These are phyloP conservation scores for Hypoxylon fragiforme DNA, from an alignment of 495 filamentous ascomycete genomes.

Conservation along the genomic window DNA sequence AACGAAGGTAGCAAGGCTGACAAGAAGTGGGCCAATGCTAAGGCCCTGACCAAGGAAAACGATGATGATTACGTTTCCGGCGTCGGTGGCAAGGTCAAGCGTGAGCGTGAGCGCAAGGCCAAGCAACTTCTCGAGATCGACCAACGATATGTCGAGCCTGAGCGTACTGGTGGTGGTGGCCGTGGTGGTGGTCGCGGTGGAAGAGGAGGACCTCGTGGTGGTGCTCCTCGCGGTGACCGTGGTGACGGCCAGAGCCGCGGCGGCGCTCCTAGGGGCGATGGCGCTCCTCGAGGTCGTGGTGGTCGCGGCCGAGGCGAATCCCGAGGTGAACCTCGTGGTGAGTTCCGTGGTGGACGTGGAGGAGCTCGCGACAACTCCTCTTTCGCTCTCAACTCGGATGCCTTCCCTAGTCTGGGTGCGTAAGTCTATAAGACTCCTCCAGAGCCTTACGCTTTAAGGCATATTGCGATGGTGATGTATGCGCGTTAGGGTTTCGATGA, in stretches of 20 bases:
- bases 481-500: conserved; percentile 21
- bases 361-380: conserved; percentile 36
- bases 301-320: conserved; percentile 52
- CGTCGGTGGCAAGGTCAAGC: conserved; percentile 76
- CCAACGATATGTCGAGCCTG: conserved; percentile 70
- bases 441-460: conserved; percentile 6
- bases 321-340: conserved; percentile 49
- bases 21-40: conserved; percentile 91
- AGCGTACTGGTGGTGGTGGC: conserved; percentile 57
- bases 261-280: conserved; percentile 36
- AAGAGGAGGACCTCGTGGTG: conserved; percentile 55
- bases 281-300: conserved; percentile 38
- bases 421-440: conserved; percentile 25
- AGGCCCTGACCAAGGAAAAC: conserved; percentile 71
- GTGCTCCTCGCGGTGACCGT: conserved; percentile 52
- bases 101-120: conserved; percentile 87
- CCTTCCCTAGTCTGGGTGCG: conserved; percentile 74
- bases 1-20: conserved; percentile 84
- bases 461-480: conserved; percentile 23
- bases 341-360: conserved; percentile 47
- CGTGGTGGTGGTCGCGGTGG: conserved; percentile 56
- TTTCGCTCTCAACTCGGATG: conserved; percentile 67
- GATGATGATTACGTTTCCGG: conserved; percentile 78
- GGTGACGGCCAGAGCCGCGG: conserved; percentile 56
- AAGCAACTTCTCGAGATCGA: conserved; percentile 90